Evolutionary conservation across 2,329 filamentous ascomycete genomes (phyloP), one percentile per base, ranked within the genome.

Genomic region (Pseudogymnoascus sp.): DNA sequence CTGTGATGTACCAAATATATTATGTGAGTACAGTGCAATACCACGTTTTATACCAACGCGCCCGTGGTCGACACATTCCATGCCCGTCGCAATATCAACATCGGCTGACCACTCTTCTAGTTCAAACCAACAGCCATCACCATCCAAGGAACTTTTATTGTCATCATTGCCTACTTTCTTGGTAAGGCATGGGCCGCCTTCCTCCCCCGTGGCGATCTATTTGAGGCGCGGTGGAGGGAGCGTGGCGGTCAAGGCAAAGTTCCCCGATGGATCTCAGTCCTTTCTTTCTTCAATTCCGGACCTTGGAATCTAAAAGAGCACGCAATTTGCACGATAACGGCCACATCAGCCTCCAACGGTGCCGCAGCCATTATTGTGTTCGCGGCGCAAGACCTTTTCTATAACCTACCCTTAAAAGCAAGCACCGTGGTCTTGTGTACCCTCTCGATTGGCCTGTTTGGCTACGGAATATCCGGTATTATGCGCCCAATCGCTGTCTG

Each of bases 291-390:
- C 67, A 85, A 85, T 66, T 72, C 72, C 4, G 79, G 82, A 0
- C 77, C 77, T 0, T 86, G 80, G 78, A 75, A 74, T 28, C 71
- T 85, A 36, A 85, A 85, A 66, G 83, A 86, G 68, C 83, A 86
- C 37, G 74, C 81, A 0, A 76, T 84, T 1, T 80, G 78, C 65
- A 68, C 81, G 59, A 82, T 84, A 68, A 84, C 80, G 0, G 81
- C 82, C 1, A 81, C 80, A 0, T 81, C 80, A 0, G 82, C 80
- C 0, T 82, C 79, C 3, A 82, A 83, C 53, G 81, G 78, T 0
- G 63, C 76, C 0, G 75, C 74, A 3, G 66, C 73, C 28, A 77
- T 75, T 3, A 75, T 78, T 37, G 75, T 77, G 0, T 69, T 82
- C 3, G 75, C 80, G 0, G 78, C 75, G 0, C 78, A 82, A 69